Base-by-base conservation (phyloP, 352 stramenopile species). In the Pythium brachiatum region DNA sequence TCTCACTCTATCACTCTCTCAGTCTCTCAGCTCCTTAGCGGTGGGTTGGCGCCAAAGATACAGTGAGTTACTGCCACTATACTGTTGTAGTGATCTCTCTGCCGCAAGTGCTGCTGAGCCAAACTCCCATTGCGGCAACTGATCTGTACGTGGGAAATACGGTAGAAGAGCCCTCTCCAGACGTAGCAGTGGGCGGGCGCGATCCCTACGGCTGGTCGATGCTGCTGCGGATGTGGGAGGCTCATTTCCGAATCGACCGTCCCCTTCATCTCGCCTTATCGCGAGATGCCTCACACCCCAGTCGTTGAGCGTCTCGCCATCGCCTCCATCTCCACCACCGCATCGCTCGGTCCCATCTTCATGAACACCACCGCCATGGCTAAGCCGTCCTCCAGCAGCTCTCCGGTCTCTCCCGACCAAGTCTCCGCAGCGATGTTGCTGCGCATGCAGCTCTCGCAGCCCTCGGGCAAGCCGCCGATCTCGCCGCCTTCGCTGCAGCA, bases 221-320 rank as follows among this genome's bases (percentile, higher is more conserved):
- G 18, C 20, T 3, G 34, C 15, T n/a, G 3, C 13, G 6, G 5
- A 7, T 26, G n/a, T n/a, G n/a, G n/a, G n/a, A n/a, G 11, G n/a
- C 41, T 48, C 59, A 66, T 66, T 66, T 66, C 59, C 59, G 59
- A 66, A 60, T 60, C 51, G 36, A 43, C 58, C 51, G 41, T 18
- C n/a, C 32, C 41, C 34, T 52, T 66, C 59, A 60, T 66, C 59
- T 66, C 59, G 41, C 41, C 41, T 20, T 18, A 47, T 46, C 59
- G 41, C 51, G 59, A 66, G 59, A 66, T 66, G 52, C 51, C 50
- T n/a, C 18, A 48, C 41, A 48, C 18, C 41, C 41, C 41, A 48
- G 38, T 60, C 51, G 59, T 66, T 53, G 59, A 66, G 59, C 59
- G 50, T 53, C 12, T 15, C 20, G 43, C 51, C 39, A 53, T 38